Base-by-base conservation (phyloP, 2,329 filamentous ascomycete genomes). In the Diaporthe citriasiana region DNA sequence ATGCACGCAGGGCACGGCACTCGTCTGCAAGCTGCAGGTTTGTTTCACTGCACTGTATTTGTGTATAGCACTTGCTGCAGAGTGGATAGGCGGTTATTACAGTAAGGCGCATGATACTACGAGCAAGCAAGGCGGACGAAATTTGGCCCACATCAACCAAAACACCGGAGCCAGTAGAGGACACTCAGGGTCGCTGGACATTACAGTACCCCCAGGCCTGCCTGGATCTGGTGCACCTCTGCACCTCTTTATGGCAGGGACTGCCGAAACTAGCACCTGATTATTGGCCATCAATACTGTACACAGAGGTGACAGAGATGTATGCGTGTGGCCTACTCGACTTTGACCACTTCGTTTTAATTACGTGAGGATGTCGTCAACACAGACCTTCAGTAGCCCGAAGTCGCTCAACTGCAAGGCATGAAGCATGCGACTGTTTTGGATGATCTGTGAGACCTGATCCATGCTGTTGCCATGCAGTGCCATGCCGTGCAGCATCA, bases 401-500 rank as follows among this genome's bases (percentile, higher is more conserved):
- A 38, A 45, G 40, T 13, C 12, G 40, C n/a, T 33, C 38, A n/a
- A 15, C 27, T 45, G 9, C 19, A 12, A 56, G 27, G 57, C 25
- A 47, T 25, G 42, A 27, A 22, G 60, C 60, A n/a, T 42, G 45
- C 47, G 45, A 15, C 33, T 53, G 63, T 53, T 53, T 68, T 53
- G 63, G 45, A 33, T 68, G 30, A 30, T 68, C 47, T 53, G 33
- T 53, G 63, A 68, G 63, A 68, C 63, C 22, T 68, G 63, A 40
- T 68, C 63, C 63, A 68, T 68, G 63, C 17, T 30, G 47, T 68
- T 68, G 63, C 63, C 63, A 68, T 53, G 63, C 63, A 38, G 47
- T 51, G 63, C 63, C 47, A 40, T 68, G 63, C 47, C 63, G 19
- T 68, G 63, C 33, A 53, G 30, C 3, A 25, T 45, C 63, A 53